Evolutionary conservation across 208 protist species (phyloP), one percentile per base, ranked within the genome.

Genomic region (Tritrichomonas musculus): DNA sequence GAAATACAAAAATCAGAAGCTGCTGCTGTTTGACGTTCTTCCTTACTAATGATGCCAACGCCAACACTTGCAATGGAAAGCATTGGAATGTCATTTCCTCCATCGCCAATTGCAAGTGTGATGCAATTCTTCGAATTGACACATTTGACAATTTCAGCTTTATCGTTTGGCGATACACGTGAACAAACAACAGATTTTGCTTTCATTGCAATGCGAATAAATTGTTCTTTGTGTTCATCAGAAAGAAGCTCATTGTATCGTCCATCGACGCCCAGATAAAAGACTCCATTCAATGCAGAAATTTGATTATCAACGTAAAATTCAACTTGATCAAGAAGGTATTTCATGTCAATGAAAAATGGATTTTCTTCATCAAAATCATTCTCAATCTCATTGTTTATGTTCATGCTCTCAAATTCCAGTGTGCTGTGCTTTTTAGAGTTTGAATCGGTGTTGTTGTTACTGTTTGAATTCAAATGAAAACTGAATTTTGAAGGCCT

Each of bases 21-120:
- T 93, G 99, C 96, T 49, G 97, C 97, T 30, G 98, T 98, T 94
- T 99, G 98, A 92, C 97, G 98, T 65, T 98, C 98, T 94, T 99
- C 98, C 93, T 98, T 97, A 30, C 98, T 98, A 64, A 39, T 25
- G 8, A 92, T 92, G 55, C 98, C 98, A 75, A 99, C 96, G 65
- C 98, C 97, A n/a, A 98, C 97, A 94, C 98, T 96, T 64, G 97
- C 97, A 0, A 96, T 97, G 14, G 93, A 80, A 84, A 98, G 98
- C 98, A 99, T 99, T 11, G 96, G 95, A 4, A 99, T 98, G 94
- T 99, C 98, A 95, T 99, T 99, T 73, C 97, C 98, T 65, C 98
- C 98, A 95, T 99, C 98, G 33, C 98, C 98, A 93, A 99, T 99
- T 4, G 98, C 98, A 47, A 95, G 93, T 20, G 95, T 96, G 39